These are phyloP conservation scores for Actinomortierella ambigua DNA, from an alignment of 371 early-diverging fungal species.

Conservation along the genomic window DNA sequence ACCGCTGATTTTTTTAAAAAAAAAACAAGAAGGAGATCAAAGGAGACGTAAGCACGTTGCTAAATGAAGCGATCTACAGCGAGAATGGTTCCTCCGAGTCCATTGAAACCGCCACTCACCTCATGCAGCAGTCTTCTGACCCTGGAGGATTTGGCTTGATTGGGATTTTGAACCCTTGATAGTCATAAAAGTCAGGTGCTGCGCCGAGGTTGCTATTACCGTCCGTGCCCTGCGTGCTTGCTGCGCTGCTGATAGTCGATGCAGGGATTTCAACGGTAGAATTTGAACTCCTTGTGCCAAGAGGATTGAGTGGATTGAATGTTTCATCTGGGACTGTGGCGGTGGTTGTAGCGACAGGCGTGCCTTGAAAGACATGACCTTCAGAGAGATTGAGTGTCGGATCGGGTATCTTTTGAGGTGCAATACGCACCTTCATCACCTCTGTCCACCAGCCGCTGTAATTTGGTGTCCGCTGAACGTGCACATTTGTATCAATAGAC, in stretches of 20 bases:
- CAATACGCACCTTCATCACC: slow-evolving; percentile 20
- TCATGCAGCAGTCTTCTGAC: slow-evolving; percentile 45
- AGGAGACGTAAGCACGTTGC: too few relatives aligned
- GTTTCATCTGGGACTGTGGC: not conserved
- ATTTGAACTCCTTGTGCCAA: too few relatives aligned
- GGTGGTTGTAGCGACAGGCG: not conserved
- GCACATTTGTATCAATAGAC: too few relatives aligned
- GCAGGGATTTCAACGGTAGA: too few relatives aligned
- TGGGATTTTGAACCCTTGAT: slow-evolving; percentile 37
- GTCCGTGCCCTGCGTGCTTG: too few relatives aligned
- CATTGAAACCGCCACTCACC: slow-evolving; percentile 16
- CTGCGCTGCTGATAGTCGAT: too few relatives aligned
- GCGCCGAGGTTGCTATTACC: not conserved
- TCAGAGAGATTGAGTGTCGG: slow-evolving; percentile 10
- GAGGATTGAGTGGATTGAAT: too few relatives aligned
- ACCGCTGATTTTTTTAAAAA: slow-evolving; percentile 11
- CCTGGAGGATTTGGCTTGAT: slow-evolving; percentile 42
- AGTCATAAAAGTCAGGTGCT: slow-evolving; percentile 6
- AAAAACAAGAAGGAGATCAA: too few relatives aligned
- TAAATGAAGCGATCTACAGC: too few relatives aligned
- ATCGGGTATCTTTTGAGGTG: slow-evolving; percentile 23
- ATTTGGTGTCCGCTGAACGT: slow-evolving; percentile 5
- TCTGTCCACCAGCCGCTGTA: slow-evolving; percentile 46
- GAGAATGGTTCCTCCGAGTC: too few relatives aligned
- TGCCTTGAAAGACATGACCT: slow-evolving; percentile 30